These are phyloP conservation scores for Schizosaccharomyces versatilis DNA, from an alignment of 1,139 yeast species.

Conservation along the genomic window DNA sequence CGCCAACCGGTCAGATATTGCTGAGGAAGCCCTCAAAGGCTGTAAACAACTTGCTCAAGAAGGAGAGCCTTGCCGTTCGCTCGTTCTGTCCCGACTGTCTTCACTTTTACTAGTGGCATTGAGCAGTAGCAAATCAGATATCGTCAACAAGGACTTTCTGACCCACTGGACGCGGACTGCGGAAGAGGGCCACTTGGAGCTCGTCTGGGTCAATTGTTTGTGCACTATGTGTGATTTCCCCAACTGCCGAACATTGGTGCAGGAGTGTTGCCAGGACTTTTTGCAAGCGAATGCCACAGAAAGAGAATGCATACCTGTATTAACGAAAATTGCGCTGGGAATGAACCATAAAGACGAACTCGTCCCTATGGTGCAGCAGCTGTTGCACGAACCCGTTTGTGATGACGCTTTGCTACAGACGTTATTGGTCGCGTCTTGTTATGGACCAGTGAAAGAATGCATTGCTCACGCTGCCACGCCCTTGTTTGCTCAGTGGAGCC, in stretches of 20 bases:
- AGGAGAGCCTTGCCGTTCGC: no score
- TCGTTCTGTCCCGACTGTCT: no score
- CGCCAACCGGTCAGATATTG: no score
- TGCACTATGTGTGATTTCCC: not conserved
- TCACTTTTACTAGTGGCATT: no score
- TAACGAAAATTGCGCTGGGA: not conserved
- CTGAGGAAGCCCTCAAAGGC: no score
- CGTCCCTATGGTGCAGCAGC: not conserved
- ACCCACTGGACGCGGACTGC: no score
- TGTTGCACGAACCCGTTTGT: not conserved
- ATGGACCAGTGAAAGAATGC: not conserved
- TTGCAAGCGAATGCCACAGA: not conserved
- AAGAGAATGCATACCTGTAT: not conserved
- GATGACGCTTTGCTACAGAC: not conserved
- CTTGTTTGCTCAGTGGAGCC: no score
- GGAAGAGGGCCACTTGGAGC: no score
- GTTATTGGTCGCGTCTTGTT: not conserved
- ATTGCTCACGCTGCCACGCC: not conserved
- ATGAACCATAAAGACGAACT: not conserved
- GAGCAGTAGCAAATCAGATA: no score
- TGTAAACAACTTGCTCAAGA: no score
- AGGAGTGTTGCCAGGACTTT: not conserved
- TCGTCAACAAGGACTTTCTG: no score
- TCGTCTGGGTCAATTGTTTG: not conserved
- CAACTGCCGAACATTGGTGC: not conserved